Evolutionary conservation across 2,329 filamentous ascomycete genomes (phyloP), one percentile per base, ranked within the genome.

Genomic region (Berkeleyomyces rouxiae): DNA sequence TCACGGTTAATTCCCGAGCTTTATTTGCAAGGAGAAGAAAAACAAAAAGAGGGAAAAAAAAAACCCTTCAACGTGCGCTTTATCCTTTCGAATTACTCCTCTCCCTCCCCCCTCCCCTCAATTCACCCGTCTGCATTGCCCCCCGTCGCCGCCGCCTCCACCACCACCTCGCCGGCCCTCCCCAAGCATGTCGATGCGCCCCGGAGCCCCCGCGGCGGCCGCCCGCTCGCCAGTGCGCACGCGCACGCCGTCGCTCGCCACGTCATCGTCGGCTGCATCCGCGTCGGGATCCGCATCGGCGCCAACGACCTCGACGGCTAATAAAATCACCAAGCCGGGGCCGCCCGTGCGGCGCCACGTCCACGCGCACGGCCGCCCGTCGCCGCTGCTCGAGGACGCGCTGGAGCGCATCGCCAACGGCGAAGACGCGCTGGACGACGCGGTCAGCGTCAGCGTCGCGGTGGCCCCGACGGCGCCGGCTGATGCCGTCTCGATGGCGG

Each of bases 271-370:
- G 23, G 47, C 63, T 16, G 13, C 37, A 23, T 23, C 23, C 23
- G 23, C 23, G 10, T 23, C 44, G 31, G 13, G 16, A 9, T 51
- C 47, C 6, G 10, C 13, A 10, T 31, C 42, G 42, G 23, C 23
- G 23, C 23, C 23, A 2, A 23, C 23, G 23, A 23, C 23, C 23
- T 33, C 44, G 11, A 49, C 39, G 9, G 7, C 61, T 39, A 58
- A 59, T 42, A 65, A 63, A 51, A 55, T 65, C 57, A 53, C 58
- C 6, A 65, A 65, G 64, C 61, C 64, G 6, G 43, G 42, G n/a
- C 53, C 53, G 23, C 16, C 39, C 13, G 57, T 37, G 16, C 61
- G 61, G 33, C 58, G 64, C 39, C 55, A 58, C 46, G 23, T 31
- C 3, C 55, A 58, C n/a, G 1, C 42, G 4, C 55, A 62, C 33